Evolutionary conservation across 148 eudicot species (phyloP), one percentile per base, ranked within the genome.

Genomic region (Beta vulgaris): DNA sequence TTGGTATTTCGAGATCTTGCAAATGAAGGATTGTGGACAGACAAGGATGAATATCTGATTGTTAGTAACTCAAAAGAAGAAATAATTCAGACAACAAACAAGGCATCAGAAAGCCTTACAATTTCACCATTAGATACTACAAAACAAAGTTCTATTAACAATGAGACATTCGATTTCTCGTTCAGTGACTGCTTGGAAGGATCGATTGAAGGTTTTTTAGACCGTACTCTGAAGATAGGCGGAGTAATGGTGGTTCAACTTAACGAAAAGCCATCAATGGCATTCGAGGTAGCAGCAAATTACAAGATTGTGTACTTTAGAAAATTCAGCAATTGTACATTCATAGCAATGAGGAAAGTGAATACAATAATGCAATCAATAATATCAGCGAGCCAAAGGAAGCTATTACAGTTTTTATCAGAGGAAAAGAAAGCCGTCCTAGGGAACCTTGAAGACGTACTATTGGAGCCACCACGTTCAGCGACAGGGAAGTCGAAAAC

Each of bases 391-490:
- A 62, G 44, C 7, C 63, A 58, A 32, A 65, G 90, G 66, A 78
- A 65, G 76, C 69, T 86, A 1, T 55, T 71, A 21, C 76, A 84
- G 23, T 67, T 73, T 42, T 58, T 78, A 7, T 49, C 83, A 0
- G 85, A 85, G 39, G 86, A 80, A 36, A 89, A 84, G 55, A 89
- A 85, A 73, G 85, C 80, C 0, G 86, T 86, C 2, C 66, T 87
- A 1, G 78, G 76, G 53, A 85, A 84, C n/a, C 87, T 89, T 1
- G 90, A 89, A 72, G 90, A 87, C 48, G 90, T 89, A 15, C 85
- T 87, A 57, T 72, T 87, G 14, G 93, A 89, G 63, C 90, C 90
- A 2, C 90, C 90, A 0, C 70, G 89, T 12, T 81, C 89, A 14
- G 73, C 86, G 5, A 76, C 80, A 6, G 84, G 86, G 11, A 87